A percentile compares a stretch with the other conserved stretches of the same genome.
Evolutionary conservation across 2,329 filamentous ascomycete genomes (phyloP).

Genomic region (Neofusicoccum umdonicola): DNA sequence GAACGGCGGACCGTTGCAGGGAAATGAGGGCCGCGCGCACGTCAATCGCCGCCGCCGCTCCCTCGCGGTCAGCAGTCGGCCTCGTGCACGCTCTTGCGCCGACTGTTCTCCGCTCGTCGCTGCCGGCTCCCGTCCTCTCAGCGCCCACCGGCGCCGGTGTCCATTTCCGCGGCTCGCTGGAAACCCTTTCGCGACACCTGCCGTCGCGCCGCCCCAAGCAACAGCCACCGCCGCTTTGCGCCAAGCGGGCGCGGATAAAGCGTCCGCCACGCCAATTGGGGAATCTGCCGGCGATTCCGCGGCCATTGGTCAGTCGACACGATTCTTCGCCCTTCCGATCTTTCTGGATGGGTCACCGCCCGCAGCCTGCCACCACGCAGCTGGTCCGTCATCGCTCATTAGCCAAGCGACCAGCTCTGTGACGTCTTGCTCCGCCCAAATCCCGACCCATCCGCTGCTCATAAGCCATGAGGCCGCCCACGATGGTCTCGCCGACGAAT

Average conservation of each 20-base stretch:
- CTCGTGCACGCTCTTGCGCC: background rate
- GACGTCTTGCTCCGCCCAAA: conserved; percentile 3
- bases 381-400: background rate
- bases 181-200: conserved; percentile 12
- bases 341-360: background rate
- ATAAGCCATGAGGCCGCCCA: conserved; percentile 6
- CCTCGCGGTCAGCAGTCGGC: background rate
- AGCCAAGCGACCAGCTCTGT: background rate
- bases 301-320: conserved; percentile 2
- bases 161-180: background rate
- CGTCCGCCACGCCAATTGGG: background rate
- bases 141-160: background rate
- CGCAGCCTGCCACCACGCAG: background rate
- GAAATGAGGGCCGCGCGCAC: conserved; percentile 12
- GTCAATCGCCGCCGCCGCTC: conserved; percentile 6
- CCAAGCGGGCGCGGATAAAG: conserved; percentile 12
- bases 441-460: background rate
- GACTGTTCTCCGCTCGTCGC: conserved; percentile 9
- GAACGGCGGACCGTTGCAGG: conserved; percentile 10
- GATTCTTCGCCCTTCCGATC: background rate
- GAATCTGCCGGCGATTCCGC: conserved; percentile 6
- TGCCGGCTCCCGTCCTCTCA: background rate
- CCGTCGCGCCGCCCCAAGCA: background rate
- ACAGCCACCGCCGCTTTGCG: background rate
- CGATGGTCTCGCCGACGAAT: background rate